Evolutionary conservation across 225 moss, liverwort and hornwort species (phyloP).

Genomic region (Climacium dendroides): DNA sequence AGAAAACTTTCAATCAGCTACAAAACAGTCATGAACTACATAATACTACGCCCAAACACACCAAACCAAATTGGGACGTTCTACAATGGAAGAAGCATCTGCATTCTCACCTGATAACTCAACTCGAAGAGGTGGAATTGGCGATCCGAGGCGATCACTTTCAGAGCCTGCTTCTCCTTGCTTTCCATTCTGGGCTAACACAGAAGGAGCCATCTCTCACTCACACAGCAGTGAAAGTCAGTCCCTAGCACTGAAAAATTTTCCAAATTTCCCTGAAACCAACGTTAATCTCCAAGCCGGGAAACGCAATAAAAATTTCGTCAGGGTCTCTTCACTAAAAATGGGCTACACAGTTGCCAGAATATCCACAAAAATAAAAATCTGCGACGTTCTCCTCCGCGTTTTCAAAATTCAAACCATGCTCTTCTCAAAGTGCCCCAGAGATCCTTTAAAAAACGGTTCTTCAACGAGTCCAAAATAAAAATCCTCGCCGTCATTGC

Average conservation of each 20-base stretch:
- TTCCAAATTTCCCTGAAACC: not conserved
- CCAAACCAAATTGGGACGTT: not conserved
- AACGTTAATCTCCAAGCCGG: not conserved
- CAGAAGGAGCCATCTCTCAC: slow-evolving; percentile 27
- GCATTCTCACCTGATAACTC: slow-evolving; percentile 30
- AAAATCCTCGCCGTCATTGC: not conserved
- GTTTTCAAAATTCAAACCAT: not conserved
- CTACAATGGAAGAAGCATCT: not conserved
- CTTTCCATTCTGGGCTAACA: slow-evolving; percentile 10
- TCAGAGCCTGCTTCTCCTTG: slow-evolving; percentile 23
- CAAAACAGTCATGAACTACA: not conserved
- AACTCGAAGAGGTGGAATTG: slow-evolving; percentile 29
- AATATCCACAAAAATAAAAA: not conserved
- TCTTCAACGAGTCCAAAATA: not conserved
- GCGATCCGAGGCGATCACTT: slow-evolving; percentile 28
- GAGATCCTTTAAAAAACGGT: not conserved
- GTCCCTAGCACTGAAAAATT: not conserved
- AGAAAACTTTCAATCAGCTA: not conserved
- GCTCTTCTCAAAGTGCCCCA: not conserved
- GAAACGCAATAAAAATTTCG: not conserved
- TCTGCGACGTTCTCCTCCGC: not conserved
- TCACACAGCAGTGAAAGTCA: not conserved
- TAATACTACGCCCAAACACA: not conserved
- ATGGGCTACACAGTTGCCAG: not conserved
- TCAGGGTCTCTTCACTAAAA: not conserved